Evolutionary conservation across 345 rosid species (phyloP), one percentile per base, ranked within the genome.

Genomic region (Leavenworthia alabamica): DNA sequence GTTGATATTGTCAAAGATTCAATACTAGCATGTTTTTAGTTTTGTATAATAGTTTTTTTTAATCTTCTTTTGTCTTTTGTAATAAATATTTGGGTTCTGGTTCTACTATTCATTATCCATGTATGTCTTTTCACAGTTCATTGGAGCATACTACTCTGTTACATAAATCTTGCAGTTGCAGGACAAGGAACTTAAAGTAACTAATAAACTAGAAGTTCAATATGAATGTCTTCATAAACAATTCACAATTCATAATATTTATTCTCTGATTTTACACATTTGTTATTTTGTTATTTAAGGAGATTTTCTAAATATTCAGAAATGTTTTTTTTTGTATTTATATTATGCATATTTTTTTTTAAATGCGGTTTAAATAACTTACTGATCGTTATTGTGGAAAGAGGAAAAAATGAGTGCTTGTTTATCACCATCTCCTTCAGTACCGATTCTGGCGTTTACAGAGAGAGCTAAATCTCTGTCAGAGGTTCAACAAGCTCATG

Each of bases 401-500:
- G 19, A 17, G 32, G 20, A 3, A 13, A 55, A 55, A 22, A 79
- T 76, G 77, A 71, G 54, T 66, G 52, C 43, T 41, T 27, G 71
- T 44, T 60, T 65, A 33, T 60, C 62, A n/a, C 2, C 56, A 33
- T 60, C 62, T 9, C 2, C 56, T 9, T 20, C 64, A 29, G 4
- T 49, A 13, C 60, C 66, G 13, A 69, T 80, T 54, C 49, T 58
- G n/a, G 40, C 72, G 24, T 52, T 70, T 51, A 50, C 74, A 35
- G 76, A 70, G 51, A 66, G 13, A 59, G 70, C 79, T 0, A 63
- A 65, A 44, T 78, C 81, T 68, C 45, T 76, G 7, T 40, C 60
- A 0, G 63, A 81, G 67, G 71, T 81, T 70, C 75, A 68, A 1
- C 82, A 78, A 71, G 72, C 71, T 39, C 82, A 74, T 56, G 82